Evolutionary conservation across 2,329 filamentous ascomycete genomes (phyloP).

Genomic region (Neophaeococcomyces aloes): DNA sequence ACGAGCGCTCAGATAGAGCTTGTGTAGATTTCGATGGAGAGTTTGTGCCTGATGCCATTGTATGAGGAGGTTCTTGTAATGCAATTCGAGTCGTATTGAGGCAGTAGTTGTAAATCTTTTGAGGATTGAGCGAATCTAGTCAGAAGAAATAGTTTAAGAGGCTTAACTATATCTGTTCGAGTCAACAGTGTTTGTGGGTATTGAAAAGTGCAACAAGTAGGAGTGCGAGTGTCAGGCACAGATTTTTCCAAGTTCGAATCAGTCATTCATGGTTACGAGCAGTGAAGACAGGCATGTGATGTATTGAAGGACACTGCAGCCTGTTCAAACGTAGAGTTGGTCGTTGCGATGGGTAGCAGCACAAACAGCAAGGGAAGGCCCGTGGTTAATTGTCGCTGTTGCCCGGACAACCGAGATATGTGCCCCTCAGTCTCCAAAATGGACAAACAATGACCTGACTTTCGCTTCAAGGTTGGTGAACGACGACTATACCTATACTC

Average conservation of each 20-base stretch:
- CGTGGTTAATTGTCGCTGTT: not conserved
- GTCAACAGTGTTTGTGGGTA: too few species aligned
- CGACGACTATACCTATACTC: too few species aligned
- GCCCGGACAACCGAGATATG: not conserved
- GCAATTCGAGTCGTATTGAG: not conserved
- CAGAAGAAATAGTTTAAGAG: too few species aligned
- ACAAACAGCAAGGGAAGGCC: too few species aligned
- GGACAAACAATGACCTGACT: too few species aligned
- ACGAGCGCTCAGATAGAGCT: constrained; percentile 3
- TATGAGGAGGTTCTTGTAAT: not conserved
- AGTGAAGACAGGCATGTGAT: not conserved
- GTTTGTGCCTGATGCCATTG: not conserved
- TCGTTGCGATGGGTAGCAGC: constrained; percentile 1
- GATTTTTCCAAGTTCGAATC: not conserved
- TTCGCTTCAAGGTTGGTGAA: too few species aligned
- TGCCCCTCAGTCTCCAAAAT: not conserved
- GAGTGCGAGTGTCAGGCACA: not conserved
- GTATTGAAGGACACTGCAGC: not conserved
- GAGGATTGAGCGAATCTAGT: too few species aligned
- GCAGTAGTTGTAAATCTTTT: not conserved
- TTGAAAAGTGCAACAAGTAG: too few species aligned
- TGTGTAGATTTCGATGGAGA: not conserved
- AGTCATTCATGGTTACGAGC: not conserved
- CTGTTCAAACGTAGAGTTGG: not conserved
- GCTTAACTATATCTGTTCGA: too few species aligned